These are phyloP conservation scores for Hypoxylon rubiginosum DNA, from an alignment of 2,329 filamentous ascomycete species.

Conservation along the genomic window DNA sequence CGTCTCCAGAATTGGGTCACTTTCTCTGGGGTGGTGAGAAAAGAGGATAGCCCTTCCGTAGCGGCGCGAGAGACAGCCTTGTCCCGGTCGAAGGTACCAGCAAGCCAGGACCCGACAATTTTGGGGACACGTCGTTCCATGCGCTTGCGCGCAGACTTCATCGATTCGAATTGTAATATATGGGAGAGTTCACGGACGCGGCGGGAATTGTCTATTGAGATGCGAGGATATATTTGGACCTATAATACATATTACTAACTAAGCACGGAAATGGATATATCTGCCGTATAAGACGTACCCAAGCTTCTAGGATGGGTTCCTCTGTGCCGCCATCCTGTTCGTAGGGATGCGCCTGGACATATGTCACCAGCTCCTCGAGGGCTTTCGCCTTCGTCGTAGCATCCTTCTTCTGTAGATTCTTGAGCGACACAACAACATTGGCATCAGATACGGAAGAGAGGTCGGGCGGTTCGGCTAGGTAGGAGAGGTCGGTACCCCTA, in stretches of 20 bases:
- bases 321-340: constrained; percentile 75
- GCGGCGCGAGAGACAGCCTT: constrained; percentile 81
- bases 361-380: constrained; percentile 82
- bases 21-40: constrained; percentile 87
- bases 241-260: constrained; percentile 56
- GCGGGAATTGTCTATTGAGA: constrained; percentile 89
- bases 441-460: constrained; percentile 82
- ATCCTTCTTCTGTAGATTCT: constrained; percentile 93
- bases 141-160: constrained; percentile 79
- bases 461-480: constrained; percentile 87
- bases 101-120: constrained; percentile 90
- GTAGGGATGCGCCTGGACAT: constrained; percentile 68
- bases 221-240: constrained; percentile 88
- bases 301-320: constrained; percentile 86
- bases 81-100: constrained; percentile 89
- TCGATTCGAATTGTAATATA: constrained; percentile 73
- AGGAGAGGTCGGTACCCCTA: constrained; percentile 75
- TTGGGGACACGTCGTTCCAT: constrained; percentile 84
- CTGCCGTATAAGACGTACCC: constrained; percentile 67
- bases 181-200: constrained; percentile 91
- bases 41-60: constrained; percentile 78
- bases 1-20: constrained; percentile 80
- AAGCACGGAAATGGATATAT: constrained; percentile 1
- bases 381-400: constrained; percentile 91
- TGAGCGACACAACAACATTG: constrained; percentile 89